Conservation (phyloP, 129 eudicot genomes). For the Saposhnikovia divaricata region DNA sequence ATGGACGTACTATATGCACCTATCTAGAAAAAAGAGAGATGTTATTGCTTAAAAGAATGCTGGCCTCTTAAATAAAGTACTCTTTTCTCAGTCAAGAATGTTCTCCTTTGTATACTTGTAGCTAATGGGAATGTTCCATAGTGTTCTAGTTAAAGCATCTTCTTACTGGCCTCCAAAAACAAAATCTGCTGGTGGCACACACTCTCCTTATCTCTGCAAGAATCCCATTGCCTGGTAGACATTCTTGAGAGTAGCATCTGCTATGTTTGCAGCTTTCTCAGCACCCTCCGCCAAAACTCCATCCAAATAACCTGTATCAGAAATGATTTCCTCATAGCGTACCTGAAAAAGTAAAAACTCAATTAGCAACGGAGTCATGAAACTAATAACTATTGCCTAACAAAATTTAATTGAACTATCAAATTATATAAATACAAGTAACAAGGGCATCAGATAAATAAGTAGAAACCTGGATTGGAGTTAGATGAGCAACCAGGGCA, state of each 20-base stretch:
- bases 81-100: conserved; percentile 14
- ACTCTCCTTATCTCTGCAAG: conserved; percentile 48
- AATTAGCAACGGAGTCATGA: background rate
- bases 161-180: conserved; percentile 7
- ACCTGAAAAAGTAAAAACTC: conserved; percentile 33
- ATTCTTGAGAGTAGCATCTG: conserved; percentile 59
- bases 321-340: conserved; percentile 67
- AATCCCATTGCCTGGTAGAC: conserved; percentile 93
- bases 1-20: background rate
- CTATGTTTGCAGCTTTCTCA: conserved; percentile 64
- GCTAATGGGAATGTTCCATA: conserved; percentile 15
- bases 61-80: conserved; percentile 7
- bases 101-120: conserved; percentile 17
- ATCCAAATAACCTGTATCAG: conserved; percentile 65
- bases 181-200: conserved; percentile 10
- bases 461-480: conserved; percentile 75
- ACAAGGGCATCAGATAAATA: background rate
- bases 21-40: background rate
- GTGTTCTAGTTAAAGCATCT: conserved; percentile 7
- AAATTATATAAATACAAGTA: background rate
- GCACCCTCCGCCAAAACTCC: conserved; percentile 82
- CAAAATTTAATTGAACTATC: background rate
- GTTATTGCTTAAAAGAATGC: conserved; percentile 12
- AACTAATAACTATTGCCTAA: background rate
- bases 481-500: conserved; percentile 75